Conservation (phyloP, 176 grass and related monocot genomes). For the Aechmea fasciata region DNA sequence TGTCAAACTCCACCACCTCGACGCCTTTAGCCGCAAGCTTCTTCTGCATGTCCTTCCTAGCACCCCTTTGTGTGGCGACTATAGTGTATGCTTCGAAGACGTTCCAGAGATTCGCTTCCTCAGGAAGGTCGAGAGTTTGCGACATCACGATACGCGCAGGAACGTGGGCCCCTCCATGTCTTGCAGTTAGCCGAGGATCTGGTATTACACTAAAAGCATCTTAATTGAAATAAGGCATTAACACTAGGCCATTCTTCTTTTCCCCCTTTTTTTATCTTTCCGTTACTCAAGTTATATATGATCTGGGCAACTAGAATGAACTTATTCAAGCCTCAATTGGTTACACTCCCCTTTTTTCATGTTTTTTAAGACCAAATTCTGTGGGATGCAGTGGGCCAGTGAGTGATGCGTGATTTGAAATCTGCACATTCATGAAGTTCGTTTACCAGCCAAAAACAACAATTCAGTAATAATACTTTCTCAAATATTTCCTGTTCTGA, state of each 20-base stretch:
- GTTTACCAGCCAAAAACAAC: not conserved
- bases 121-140: conserved; percentile 68
- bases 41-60: conserved; percentile 75
- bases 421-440: too few relatives aligned
- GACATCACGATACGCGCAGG: conserved; percentile 89
- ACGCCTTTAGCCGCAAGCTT: conserved; percentile 82
- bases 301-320: too few relatives aligned
- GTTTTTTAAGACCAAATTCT: too few relatives aligned
- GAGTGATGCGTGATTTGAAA: too few relatives aligned
- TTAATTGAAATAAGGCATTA: conserved; percentile 18
- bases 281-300: too few relatives aligned
- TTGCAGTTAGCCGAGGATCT: conserved; percentile 92
- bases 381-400: too few relatives aligned
- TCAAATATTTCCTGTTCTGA: too few relatives aligned
- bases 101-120: conserved; percentile 90
- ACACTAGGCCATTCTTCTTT: too few relatives aligned
- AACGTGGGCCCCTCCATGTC: conserved; percentile 74
- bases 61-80: conserved; percentile 84
- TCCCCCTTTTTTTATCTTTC: too few relatives aligned
- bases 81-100: conserved; percentile 84
- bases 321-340: too few relatives aligned
- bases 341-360: too few relatives aligned
- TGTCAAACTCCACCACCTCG: conserved; percentile 97
- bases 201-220: conserved; percentile 28
- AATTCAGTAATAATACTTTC: not conserved